Evolutionary conservation across 2,329 filamentous ascomycete species (phyloP), one percentile per base, ranked within the genome.

Genomic region (Fusarium sp.): DNA sequence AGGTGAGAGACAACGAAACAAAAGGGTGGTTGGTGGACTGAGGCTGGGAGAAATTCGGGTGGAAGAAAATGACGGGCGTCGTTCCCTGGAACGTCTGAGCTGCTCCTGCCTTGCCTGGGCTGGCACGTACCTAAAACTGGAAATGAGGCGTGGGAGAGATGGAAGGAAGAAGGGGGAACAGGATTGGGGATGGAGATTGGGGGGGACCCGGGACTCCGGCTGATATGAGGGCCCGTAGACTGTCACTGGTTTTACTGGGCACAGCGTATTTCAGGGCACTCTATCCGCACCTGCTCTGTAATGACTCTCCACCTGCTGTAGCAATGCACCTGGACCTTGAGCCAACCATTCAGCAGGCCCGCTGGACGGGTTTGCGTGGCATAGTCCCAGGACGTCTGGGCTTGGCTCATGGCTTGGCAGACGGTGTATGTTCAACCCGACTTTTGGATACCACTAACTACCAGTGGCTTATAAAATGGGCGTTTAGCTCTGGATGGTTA

Each of bases 91-190:
- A 28, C 64, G 57, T 64, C 25, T 50, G 54, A 45, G 54, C 55
- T 49, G 41, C 62, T 67, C 66, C 66, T 65, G 67, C 54, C 61
- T 55, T 59, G 46, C 50, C 59, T 61, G 58, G 46, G 46, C 59
- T 61, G 58, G 65, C 61, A 67, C 60, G 66, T 72, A 68, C 70
- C 65, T 72, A 73, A 73, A 72, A 74, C 69, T 71, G 71, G 70
- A 73, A 74, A 74, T 74, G 71, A 74, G 71, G 69, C 71, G 71
- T 62, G 58, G 62, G 49, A 53, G 37, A 49, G 53, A 43, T 26
- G 52, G 57, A 58, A 55, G 56, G 65, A 58, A 45, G 46, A 48
- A 57, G 46, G 51, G 44, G 56, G 52, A 58, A 45, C 43, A 34
- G 53, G 44, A 49, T 41, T 50, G 52, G 34, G 41, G 43, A 62